Conservation (phyloP, 2,329 filamentous ascomycete genomes). For the Sporothrix curviconia region DNA sequence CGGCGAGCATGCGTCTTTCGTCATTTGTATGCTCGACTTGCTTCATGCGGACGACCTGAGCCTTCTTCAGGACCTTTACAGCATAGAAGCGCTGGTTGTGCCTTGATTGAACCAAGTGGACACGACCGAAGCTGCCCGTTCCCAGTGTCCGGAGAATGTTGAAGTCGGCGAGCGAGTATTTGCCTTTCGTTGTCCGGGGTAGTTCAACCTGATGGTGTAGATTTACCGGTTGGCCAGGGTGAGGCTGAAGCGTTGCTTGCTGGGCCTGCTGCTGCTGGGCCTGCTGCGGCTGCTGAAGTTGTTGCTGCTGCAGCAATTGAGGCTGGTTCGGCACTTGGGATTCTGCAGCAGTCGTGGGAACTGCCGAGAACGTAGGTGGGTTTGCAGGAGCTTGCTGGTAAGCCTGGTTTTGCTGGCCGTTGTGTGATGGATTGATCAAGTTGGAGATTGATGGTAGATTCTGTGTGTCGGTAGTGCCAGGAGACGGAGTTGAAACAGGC, state of each 20-base stretch:
- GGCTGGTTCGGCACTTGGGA: slow-evolving; percentile 1
- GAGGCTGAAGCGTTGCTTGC: slow-evolving; percentile 2
- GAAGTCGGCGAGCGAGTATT: slow-evolving; percentile 92
- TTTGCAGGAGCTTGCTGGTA: slow-evolving; percentile 22
- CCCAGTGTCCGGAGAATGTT: slow-evolving; percentile 83
- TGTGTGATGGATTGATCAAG: slow-evolving; percentile 60
- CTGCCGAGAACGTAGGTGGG: not conserved
- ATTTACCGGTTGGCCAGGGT: slow-evolving; percentile 20
- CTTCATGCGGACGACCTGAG: slow-evolving; percentile 99
- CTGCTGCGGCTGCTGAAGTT: slow-evolving; percentile 21
- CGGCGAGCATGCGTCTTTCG: slow-evolving; percentile 88
- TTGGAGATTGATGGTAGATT: slow-evolving; percentile 78
- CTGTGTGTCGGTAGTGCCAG: slow-evolving; percentile 50
- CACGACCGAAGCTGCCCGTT: slow-evolving; percentile 92
- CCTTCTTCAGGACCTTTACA: slow-evolving; percentile 97
- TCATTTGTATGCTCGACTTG: slow-evolving; percentile 99
- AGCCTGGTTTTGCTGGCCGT: slow-evolving; percentile 36
- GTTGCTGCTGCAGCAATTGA: slow-evolving; percentile 28
- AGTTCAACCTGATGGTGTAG: slow-evolving; percentile 26
- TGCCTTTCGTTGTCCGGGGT: slow-evolving; percentile 79
- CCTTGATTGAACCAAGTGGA: slow-evolving; percentile 93
- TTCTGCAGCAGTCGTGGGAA: not conserved
- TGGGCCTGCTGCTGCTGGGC: slow-evolving; percentile 15
- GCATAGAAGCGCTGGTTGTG: slow-evolving; percentile 98
- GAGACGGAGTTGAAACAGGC: slow-evolving; percentile 30